Evolutionary conservation across 495 filamentous ascomycete genomes (phyloP).

Genomic region (Halenospora varia): DNA sequence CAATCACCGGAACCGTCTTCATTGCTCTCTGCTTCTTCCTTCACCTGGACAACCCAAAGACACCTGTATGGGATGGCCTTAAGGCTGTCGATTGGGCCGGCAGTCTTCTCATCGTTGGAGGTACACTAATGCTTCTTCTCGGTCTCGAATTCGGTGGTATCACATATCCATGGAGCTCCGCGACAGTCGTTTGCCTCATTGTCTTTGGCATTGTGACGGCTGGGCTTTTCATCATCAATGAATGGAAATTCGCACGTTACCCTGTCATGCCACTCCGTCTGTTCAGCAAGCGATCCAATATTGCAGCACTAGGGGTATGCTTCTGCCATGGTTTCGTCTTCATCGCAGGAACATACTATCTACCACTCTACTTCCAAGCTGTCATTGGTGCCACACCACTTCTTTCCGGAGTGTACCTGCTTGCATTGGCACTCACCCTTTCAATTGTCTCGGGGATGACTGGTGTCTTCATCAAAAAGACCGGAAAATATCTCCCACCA

Average conservation of each 20-base stretch:
- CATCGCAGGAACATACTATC: slow-evolving; percentile 66
- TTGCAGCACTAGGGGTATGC: slow-evolving; percentile 49
- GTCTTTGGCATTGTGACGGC: slow-evolving; percentile 63
- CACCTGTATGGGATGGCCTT: slow-evolving; percentile 61
- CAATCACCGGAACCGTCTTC: slow-evolving; percentile 66
- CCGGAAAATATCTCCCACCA: slow-evolving; percentile 46
- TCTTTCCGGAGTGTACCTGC: slow-evolving; percentile 69
- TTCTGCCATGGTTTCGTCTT: slow-evolving; percentile 68
- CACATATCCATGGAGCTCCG: slow-evolving; percentile 64
- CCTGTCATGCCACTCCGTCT: slow-evolving; percentile 72
- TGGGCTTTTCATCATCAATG: slow-evolving; percentile 57
- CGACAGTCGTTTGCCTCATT: slow-evolving; percentile 69
- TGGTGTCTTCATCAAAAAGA: slow-evolving; percentile 69
- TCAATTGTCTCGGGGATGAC: slow-evolving; percentile 57
- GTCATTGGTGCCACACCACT: slow-evolving; percentile 70
- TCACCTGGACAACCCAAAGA: slow-evolving; percentile 69
- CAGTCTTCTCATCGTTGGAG: slow-evolving; percentile 60
- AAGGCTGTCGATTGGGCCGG: slow-evolving; percentile 73
- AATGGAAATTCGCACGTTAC: slow-evolving; percentile 66
- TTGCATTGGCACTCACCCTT: slow-evolving; percentile 68
- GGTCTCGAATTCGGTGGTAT: slow-evolving; percentile 74
- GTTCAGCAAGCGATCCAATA: slow-evolving; percentile 56
- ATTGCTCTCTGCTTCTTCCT: slow-evolving; percentile 63
- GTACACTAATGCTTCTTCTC: slow-evolving; percentile 73
- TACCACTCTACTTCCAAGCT: slow-evolving; percentile 73